These are phyloP conservation scores for Penicillium subrubescens DNA, from an alignment of 495 filamentous ascomycete species.

Conservation along the genomic window DNA sequence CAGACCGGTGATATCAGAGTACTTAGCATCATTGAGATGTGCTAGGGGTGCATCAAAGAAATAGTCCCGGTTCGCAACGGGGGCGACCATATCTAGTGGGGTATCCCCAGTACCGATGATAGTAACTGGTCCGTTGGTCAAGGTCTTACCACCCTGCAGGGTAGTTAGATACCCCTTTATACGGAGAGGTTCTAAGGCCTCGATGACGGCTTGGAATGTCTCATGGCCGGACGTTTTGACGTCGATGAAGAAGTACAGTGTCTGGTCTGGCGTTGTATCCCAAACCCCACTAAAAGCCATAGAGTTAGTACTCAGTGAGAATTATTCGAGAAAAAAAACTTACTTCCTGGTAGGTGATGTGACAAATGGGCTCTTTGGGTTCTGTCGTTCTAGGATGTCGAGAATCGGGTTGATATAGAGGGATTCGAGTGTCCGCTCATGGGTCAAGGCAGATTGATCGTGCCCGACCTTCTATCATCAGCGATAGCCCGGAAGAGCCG, in stretches of 20 bases:
- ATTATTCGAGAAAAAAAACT: neutral
- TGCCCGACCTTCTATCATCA: conserved; percentile 52
- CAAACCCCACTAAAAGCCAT: conserved; percentile 42
- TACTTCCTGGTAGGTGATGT: conserved; percentile 44
- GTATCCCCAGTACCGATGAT: conserved; percentile 80
- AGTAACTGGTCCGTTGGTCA: conserved; percentile 61
- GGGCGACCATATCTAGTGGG: conserved; percentile 63
- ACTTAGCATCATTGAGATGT: conserved; percentile 41
- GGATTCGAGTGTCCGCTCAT: conserved; percentile 53
- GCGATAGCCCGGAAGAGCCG: neutral
- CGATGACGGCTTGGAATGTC: conserved; percentile 58
- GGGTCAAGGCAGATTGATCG: conserved; percentile 49
- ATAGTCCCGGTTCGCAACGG: conserved; percentile 53
- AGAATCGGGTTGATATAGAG: conserved; percentile 62
- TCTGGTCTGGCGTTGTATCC: conserved; percentile 56
- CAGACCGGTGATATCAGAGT: conserved; percentile 44
- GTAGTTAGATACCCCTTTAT: conserved; percentile 61
- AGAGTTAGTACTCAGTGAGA: neutral
- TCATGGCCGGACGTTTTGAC: conserved; percentile 59
- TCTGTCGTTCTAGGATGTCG: conserved; percentile 53
- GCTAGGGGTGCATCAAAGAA: conserved; percentile 65
- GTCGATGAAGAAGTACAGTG: conserved; percentile 72
- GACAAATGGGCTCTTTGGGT: conserved; percentile 41
- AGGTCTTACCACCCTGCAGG: conserved; percentile 51
- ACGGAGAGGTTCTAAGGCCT: conserved; percentile 66